These are phyloP conservation scores for Xylariales sp. DNA, from an alignment of 2,329 filamentous ascomycete species.

Conservation along the genomic window DNA sequence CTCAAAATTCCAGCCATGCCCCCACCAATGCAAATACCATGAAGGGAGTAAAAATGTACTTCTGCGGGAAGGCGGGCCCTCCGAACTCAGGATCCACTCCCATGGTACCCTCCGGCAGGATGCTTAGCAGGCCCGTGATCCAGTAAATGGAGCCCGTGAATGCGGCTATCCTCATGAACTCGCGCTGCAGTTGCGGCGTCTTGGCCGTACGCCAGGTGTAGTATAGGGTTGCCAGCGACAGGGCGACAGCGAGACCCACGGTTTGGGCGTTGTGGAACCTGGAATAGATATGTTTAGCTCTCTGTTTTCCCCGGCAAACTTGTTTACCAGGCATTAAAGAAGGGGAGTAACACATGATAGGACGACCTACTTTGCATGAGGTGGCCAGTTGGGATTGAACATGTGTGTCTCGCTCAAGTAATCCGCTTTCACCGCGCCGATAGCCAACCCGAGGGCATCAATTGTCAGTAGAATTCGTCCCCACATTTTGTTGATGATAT, in stretches of 20 bases:
- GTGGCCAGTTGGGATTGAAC: conserved; percentile 39
- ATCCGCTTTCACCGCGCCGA: conserved; percentile 33
- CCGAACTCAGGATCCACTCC: conserved; percentile 40
- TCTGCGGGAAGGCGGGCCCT: conserved; percentile 36
- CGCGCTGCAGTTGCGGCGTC: conserved; percentile 18
- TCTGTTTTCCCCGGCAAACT: too few relatives aligned
- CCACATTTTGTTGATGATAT: too few relatives aligned
- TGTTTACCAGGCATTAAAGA: too few relatives aligned
- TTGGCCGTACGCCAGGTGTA: conserved; percentile 29
- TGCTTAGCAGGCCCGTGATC: conserved; percentile 31
- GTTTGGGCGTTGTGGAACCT: conserved; percentile 39
- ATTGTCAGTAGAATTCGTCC: conserved; percentile 29
- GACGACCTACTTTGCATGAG: conserved; percentile 37
- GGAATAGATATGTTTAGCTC: too few relatives aligned
- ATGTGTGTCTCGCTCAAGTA: conserved; percentile 34
- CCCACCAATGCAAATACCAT: conserved; percentile 5
- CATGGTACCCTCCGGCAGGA: conserved; percentile 31
- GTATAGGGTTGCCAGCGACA: conserved; percentile 33
- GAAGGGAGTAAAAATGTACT: conserved; percentile 23
- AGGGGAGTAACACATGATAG: too few relatives aligned
- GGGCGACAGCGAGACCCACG: conserved; percentile 32
- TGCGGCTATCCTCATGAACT: conserved; percentile 27
- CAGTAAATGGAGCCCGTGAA: conserved; percentile 37
- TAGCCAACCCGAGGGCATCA: conserved; percentile 29
- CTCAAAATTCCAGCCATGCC: conserved; percentile 8